Evolutionary conservation across 2,329 filamentous ascomycete genomes (phyloP).

Genomic region (Ceratocystis albifundus): DNA sequence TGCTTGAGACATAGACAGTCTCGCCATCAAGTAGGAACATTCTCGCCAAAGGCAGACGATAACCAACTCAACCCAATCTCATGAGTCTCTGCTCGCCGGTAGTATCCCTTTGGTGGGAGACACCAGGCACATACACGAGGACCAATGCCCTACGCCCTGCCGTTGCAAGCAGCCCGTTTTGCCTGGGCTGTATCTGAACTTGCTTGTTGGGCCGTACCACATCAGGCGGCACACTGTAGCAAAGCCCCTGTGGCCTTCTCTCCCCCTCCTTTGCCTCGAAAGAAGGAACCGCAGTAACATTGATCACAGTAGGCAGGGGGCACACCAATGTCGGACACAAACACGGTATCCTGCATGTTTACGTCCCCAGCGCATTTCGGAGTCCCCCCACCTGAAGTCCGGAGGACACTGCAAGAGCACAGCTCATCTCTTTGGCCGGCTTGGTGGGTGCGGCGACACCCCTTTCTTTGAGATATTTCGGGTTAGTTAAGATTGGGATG

Average conservation of each 20-base stretch:
- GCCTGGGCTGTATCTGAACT: neutral
- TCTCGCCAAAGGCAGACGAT: neutral
- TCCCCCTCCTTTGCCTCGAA: neutral
- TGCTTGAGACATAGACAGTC: neutral
- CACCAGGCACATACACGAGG: no score
- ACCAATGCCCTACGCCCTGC: no score
- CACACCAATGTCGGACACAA: neutral
- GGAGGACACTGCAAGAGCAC: neutral
- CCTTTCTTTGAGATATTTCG: neutral
- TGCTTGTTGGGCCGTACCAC: neutral
- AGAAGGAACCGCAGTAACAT: neutral
- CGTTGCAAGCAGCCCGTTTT: neutral
- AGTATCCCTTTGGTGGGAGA: no score
- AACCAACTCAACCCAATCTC: neutral
- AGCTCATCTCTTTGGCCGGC: neutral
- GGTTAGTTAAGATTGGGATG: no score
- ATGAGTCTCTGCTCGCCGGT: no score
- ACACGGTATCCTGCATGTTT: neutral
- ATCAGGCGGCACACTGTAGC: neutral
- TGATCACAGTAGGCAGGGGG: neutral
- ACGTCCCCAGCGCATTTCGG: neutral
- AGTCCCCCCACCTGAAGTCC: neutral
- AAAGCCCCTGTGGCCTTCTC: neutral
- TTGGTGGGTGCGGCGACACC: neutral
- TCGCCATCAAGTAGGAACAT: neutral